Conservation (phyloP, 2,329 filamentous ascomycete species). For the Dichotomopilus funicola region DNA sequence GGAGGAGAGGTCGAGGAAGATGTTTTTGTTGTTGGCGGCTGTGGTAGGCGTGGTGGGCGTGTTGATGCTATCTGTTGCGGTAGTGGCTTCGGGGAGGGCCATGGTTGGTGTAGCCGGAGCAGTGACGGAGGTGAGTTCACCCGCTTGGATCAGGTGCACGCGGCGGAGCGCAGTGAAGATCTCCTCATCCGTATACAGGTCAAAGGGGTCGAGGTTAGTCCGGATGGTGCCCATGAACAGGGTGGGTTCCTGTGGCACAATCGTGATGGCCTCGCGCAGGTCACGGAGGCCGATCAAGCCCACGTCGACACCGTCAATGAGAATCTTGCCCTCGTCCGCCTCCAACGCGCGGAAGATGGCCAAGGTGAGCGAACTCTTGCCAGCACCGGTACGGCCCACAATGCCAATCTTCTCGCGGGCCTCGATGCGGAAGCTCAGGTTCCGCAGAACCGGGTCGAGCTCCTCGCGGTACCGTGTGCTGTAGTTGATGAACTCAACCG, state of each 20-base stretch:
- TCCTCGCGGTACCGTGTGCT: conserved; percentile 83
- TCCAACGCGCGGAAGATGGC: conserved; percentile 92
- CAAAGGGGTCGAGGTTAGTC: conserved; percentile 89
- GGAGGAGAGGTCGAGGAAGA: conserved; percentile 82
- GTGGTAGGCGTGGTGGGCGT: neutral
- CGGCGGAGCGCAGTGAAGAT: conserved; percentile 80
- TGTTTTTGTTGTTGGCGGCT: conserved; percentile 74
- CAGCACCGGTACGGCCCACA: conserved; percentile 89
- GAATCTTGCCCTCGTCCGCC: conserved; percentile 79
- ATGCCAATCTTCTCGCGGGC: conserved; percentile 91
- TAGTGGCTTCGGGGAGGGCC: conserved; percentile 17
- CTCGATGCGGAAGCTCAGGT: conserved; percentile 79
- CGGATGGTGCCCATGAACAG: conserved; percentile 89
- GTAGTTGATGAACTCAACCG: conserved; percentile 83
- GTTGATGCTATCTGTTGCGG: conserved; percentile 4
- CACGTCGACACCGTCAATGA: conserved; percentile 89
- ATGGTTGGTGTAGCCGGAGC: conserved; percentile 18
- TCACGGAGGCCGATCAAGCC: conserved; percentile 86
- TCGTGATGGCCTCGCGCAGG: conserved; percentile 87
- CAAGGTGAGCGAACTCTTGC: conserved; percentile 90
- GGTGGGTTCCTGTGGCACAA: conserved; percentile 95
- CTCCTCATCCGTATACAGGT: conserved; percentile 79
- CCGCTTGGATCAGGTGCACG: conserved; percentile 74
- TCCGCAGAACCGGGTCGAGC: conserved; percentile 76
- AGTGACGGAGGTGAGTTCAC: conserved; percentile 36